Evolutionary conservation across 2,329 filamentous ascomycete species (phyloP).

Genomic region (Alternaria atra): DNA sequence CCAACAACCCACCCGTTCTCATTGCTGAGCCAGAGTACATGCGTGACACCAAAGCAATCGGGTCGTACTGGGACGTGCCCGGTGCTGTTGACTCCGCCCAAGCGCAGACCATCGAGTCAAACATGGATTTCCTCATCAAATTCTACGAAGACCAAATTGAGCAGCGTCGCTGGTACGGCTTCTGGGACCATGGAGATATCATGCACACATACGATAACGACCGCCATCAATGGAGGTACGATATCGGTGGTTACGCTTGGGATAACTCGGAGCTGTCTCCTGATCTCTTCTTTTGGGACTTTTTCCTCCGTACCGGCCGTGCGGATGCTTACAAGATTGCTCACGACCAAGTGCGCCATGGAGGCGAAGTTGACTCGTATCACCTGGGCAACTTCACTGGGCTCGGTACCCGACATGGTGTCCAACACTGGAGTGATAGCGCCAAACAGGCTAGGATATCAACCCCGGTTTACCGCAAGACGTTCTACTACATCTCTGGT

Average conservation of each 20-base stretch:
- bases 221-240: constrained; percentile 69
- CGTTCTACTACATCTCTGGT: constrained; percentile 66
- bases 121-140: constrained; percentile 65
- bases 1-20: constrained; percentile 64
- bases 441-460: constrained; percentile 70
- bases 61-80: constrained; percentile 63
- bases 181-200: constrained; percentile 69
- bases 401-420: constrained; percentile 69
- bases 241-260: constrained; percentile 71
- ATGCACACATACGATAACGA: constrained; percentile 70
- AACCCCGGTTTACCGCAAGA: constrained; percentile 65
- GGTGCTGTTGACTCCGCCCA: constrained; percentile 44
- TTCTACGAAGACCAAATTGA: constrained; percentile 67
- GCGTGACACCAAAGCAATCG: constrained; percentile 62
- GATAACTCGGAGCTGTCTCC: constrained; percentile 71
- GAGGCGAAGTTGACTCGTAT: constrained; percentile 69
- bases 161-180: constrained; percentile 69
- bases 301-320: constrained; percentile 68
- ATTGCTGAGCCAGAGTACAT: constrained; percentile 61
- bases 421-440: constrained; percentile 69
- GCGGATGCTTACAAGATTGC: constrained; percentile 67
- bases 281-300: constrained; percentile 70
- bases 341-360: constrained; percentile 67
- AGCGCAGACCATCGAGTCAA: constrained; percentile 56
- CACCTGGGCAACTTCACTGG: constrained; percentile 67